Base-by-base conservation (phyloP, 371 early-diverging fungal genomes). In the Mortierella sp. region DNA sequence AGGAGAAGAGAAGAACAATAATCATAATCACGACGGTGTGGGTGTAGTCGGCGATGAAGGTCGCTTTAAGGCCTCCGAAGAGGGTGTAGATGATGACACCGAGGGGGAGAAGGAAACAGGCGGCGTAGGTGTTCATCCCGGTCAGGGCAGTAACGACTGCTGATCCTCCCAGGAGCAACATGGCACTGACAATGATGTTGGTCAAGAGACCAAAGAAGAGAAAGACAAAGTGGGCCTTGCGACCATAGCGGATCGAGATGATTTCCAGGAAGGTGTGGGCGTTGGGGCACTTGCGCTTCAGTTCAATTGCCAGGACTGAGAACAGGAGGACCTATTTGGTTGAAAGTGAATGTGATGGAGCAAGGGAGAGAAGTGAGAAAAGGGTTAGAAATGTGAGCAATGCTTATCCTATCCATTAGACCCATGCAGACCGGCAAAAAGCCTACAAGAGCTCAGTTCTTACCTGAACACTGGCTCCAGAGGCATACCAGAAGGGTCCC, bases 251-350 rank as follows among this genome's bases (percentile, higher is more conserved):
- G 24, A 88, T 91, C 34, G 89, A 82, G 46, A 94, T 90, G 76
- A 94, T 92, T 82, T 94, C 94, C 13, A 94, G 83, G 75, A 93
- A 93, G 6, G 94, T 94, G 75, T 94, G 94, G 19, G 93, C 93
- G 81, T 93, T 93, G 16, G 93, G 93, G 46, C 94, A 94, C 72
- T 90, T 88, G 76, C 92, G 89, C 79, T 94, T 94, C 16, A 94
- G 77, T 78, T 93, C 93, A 61, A 94, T 93, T 40, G 94, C 94
- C 48, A 94, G 87, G 6, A 94, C 91, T 34, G 93, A 93, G 78
- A 94, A 94, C n/a, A 94, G 69, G 4, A 93, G 77, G 11, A 94
- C 93, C 85, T 88, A 43, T 13, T 16, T 16, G 24, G 10, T 1
- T 16, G 43, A 31, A 16, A 43, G 26, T 46, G 55, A 28, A 31